Conservation (phyloP, 345 rosid genomes). For the Pelargonium nanum region DNA sequence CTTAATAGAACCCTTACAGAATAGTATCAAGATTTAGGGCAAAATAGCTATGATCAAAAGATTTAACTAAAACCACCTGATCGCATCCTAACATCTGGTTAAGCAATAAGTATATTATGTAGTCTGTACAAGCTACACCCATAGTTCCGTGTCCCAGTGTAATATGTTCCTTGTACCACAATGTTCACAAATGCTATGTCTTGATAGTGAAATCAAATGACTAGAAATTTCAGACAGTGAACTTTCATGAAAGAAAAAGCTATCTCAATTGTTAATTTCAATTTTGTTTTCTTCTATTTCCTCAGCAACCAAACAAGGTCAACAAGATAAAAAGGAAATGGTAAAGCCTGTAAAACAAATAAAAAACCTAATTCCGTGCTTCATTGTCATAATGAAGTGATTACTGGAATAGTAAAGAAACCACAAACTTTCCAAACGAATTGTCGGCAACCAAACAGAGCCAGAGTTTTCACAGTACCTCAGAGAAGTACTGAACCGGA, state of each 20-base stretch:
- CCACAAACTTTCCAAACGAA: background rate
- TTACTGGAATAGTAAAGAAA: background rate
- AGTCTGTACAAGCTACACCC: too few relatives aligned
- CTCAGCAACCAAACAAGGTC: background rate
- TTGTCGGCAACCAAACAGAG: constrained; percentile 4
- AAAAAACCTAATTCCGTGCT: background rate
- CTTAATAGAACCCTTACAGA: too few relatives aligned
- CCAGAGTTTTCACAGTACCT: constrained; percentile 16
- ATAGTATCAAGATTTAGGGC: too few relatives aligned
- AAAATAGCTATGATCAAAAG: too few relatives aligned
- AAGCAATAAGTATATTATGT: too few relatives aligned
- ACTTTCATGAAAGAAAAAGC: background rate
- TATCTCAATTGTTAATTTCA: background rate
- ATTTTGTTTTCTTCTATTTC: background rate
- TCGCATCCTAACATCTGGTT: too few relatives aligned
- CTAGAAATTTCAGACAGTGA: background rate
- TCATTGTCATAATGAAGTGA: background rate
- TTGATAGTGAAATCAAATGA: too few relatives aligned
- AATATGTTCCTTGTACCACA: too few relatives aligned
- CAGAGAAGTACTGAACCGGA: constrained; percentile 16
- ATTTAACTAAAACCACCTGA: too few relatives aligned
- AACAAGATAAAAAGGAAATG: background rate
- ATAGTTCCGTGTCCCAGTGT: too few relatives aligned
- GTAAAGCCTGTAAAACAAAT: background rate
- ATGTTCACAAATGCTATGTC: too few relatives aligned